Evolutionary conservation across 2,329 filamentous ascomycete species (phyloP).

Genomic region (Pezicula carpinea): DNA sequence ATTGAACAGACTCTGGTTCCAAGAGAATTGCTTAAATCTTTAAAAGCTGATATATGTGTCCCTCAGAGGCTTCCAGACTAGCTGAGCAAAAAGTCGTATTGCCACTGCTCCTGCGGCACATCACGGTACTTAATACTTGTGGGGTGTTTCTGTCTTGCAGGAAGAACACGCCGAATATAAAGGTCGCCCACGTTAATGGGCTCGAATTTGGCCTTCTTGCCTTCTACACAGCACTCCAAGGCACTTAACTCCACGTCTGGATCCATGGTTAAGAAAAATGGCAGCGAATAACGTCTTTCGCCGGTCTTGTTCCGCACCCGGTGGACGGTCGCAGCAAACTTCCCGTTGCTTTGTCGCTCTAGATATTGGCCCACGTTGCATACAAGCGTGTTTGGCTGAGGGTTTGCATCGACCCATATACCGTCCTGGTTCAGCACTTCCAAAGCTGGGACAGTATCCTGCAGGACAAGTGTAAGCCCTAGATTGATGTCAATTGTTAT

Average conservation of each 20-base stretch:
- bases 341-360: constrained; percentile 34
- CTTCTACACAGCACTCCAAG: constrained; percentile 14
- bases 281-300: constrained; percentile 31
- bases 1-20: too few relatives aligned
- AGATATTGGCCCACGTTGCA: constrained; percentile 42
- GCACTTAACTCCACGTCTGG: constrained; percentile 18
- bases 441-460: constrained; percentile 27
- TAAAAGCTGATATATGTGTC: too few relatives aligned
- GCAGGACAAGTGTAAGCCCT: constrained; percentile 34
- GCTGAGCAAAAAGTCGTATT: constrained; percentile 24
- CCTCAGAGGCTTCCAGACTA: neutral
- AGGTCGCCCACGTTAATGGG: constrained; percentile 28
- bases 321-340: constrained; percentile 40
- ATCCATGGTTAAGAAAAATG: constrained; percentile 35
- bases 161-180: constrained; percentile 29
- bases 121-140: constrained; percentile 32
- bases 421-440: constrained; percentile 38
- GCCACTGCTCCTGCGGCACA: constrained; percentile 31
- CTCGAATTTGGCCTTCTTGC: constrained; percentile 18
- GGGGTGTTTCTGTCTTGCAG: constrained; percentile 32
- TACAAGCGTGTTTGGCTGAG: constrained; percentile 35
- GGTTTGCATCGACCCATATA: constrained; percentile 35
- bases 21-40: too few relatives aligned
- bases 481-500: constrained; percentile 26
- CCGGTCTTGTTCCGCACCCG: constrained; percentile 27